These are phyloP conservation scores for Eucalyptus fibrosa DNA, from an alignment of 345 rosid genomes.

Conservation along the genomic window DNA sequence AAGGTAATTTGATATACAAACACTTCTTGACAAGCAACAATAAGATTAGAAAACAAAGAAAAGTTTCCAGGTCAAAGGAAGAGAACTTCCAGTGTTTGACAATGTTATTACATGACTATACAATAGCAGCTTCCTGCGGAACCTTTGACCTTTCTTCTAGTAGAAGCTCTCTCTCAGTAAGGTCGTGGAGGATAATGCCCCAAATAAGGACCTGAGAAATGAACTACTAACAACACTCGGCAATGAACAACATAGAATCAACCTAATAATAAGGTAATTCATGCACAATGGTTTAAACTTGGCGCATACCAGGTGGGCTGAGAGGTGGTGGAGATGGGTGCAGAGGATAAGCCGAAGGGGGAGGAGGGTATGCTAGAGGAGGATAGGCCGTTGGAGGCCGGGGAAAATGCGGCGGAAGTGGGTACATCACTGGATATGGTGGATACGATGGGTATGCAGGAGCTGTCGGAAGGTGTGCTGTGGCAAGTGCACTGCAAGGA, in stretches of 20 bases:
- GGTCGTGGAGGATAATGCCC: background rate
- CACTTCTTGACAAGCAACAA: too few relatives aligned
- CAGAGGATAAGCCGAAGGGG: conserved; percentile 20
- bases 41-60: too few relatives aligned
- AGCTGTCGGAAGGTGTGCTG: background rate
- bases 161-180: background rate
- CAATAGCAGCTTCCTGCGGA: background rate
- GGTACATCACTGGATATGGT: background rate
- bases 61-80: background rate
- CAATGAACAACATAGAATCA: background rate
- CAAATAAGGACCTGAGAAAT: background rate
- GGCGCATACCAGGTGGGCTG: conserved; percentile 31
- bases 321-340: background rate
- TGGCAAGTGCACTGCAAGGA: conserved; percentile 3
- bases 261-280: background rate
- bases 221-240: background rate
- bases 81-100: background rate
- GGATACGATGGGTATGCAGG: background rate
- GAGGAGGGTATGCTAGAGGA: background rate
- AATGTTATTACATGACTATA: background rate
- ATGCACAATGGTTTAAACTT: background rate
- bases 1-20: too few relatives aligned
- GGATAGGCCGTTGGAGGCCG: background rate
- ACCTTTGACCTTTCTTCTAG: background rate
- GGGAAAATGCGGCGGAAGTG: background rate